Conservation (phyloP, 352 stramenopile species). For the Phytophthora chlamydospora region DNA sequence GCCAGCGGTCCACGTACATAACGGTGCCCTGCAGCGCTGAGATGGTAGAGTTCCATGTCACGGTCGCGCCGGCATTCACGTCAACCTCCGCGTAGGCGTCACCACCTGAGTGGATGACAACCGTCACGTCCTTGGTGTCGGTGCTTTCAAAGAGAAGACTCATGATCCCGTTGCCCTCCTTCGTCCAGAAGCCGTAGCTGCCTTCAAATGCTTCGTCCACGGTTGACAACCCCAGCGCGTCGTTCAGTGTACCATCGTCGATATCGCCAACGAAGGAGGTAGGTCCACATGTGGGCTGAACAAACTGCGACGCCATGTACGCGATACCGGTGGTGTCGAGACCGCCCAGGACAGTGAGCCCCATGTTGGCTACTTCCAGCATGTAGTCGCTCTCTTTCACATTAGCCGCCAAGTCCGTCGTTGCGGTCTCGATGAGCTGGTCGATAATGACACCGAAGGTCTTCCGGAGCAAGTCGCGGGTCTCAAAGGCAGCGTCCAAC, state of each 20-base stretch:
- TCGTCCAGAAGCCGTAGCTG: constrained; percentile 30
- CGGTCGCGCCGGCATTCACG: constrained; percentile 11
- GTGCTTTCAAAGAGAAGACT: constrained; percentile 27
- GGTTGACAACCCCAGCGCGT: constrained; percentile 22
- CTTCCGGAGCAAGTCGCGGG: constrained; percentile 17
- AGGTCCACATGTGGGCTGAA: constrained; percentile 26
- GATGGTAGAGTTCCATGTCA: constrained; percentile 27
- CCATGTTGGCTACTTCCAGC: constrained; percentile 37
- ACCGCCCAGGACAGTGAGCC: constrained; percentile 26
- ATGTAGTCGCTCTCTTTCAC: constrained; percentile 26
- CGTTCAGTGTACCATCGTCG: constrained; percentile 25
- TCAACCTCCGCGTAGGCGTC: constrained; percentile 16
- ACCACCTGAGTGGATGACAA: constrained; percentile 32
- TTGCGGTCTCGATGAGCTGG: constrained; percentile 17
- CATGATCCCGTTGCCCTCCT: constrained; percentile 22
- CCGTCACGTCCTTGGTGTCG: constrained; percentile 28
- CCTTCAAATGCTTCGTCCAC: constrained; percentile 26
- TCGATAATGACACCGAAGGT: constrained; percentile 24
- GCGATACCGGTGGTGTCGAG: constrained; percentile 40
- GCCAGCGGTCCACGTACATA: constrained; percentile 32
- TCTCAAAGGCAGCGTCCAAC: constrained; percentile 9
- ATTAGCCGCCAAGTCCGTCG: constrained; percentile 5
- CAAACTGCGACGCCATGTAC: constrained; percentile 34
- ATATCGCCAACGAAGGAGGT: constrained; percentile 15
- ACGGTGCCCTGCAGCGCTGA: constrained; percentile 22